phyloP scores from a whole-genome alignment of 345 rosid genomes.

The Eucalyptus pauciflora region DNA sequence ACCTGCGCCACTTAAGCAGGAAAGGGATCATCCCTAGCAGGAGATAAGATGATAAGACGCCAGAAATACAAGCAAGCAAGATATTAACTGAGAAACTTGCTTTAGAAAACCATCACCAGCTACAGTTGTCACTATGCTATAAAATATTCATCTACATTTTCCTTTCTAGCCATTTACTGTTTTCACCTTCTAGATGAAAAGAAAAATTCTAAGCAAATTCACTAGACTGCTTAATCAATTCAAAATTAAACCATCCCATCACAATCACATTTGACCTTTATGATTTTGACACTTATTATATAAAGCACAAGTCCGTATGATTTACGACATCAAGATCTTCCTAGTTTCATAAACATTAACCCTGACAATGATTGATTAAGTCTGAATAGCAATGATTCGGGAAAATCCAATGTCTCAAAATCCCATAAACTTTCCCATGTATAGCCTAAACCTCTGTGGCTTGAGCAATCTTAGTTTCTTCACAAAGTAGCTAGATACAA shows the following conservation, averaged over 20 bases:
- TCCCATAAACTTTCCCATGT: not conserved
- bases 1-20: not conserved
- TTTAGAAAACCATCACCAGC: not conserved
- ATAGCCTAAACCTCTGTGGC: not conserved
- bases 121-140: not conserved
- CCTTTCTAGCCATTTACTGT: not conserved
- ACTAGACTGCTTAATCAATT: not conserved
- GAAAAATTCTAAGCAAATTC: not conserved
- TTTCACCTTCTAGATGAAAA: not conserved
- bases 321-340: not conserved
- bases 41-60: not conserved
- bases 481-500: not conserved
- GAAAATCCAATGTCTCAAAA: not conserved
- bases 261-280: not conserved
- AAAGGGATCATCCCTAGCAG: not conserved
- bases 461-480: not conserved
- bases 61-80: not conserved
- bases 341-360: not conserved
- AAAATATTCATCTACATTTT: not conserved
- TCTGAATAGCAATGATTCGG: not conserved
- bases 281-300: not conserved
- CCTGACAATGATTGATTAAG: not conserved
- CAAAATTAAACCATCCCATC: not conserved
- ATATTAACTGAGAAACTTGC: not conserved
- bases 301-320: not conserved